These are phyloP conservation scores for Malus hybrid DNA, from an alignment of 331 rosid species.

Conservation along the genomic window DNA sequence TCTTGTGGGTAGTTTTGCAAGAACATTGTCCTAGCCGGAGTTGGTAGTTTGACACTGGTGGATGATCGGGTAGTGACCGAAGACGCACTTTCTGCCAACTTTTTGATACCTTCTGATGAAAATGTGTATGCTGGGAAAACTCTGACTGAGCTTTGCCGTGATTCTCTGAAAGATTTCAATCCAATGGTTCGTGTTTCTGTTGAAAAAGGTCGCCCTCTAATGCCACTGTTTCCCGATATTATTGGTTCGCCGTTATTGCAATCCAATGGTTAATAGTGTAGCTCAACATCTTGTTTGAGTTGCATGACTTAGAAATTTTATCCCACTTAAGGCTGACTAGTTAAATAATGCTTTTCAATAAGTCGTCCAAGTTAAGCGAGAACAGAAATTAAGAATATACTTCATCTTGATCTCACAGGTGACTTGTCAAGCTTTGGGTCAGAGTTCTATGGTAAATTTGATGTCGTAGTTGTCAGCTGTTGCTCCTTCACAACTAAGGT, in stretches of 20 bases:
- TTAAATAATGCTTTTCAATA: not conserved
- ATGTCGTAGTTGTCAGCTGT: constrained; percentile 72
- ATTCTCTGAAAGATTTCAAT: constrained; percentile 88
- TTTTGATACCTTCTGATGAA: constrained; percentile 75
- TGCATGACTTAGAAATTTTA: not conserved
- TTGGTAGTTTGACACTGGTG: constrained; percentile 93
- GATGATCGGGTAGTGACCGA: constrained; percentile 61
- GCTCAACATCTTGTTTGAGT: not conserved
- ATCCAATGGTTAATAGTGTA: not conserved
- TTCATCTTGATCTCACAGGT: constrained; percentile 34
- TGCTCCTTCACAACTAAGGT: constrained; percentile 75
- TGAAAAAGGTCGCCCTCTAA: constrained; percentile 49
- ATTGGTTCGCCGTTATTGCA: not conserved
- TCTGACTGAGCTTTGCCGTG: constrained; percentile 75
- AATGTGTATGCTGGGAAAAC: constrained; percentile 59
- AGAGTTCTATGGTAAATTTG: constrained; percentile 67
- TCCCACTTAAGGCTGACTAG: not conserved
- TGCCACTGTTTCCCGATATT: not conserved
- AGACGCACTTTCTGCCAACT: constrained; percentile 61
- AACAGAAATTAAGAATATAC: not conserved
- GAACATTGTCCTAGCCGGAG: constrained; percentile 91
- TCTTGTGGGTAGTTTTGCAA: constrained; percentile 68
- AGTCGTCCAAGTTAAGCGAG: not conserved
- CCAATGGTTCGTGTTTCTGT: constrained; percentile 96
- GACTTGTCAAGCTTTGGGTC: constrained; percentile 55